Conservation (phyloP, 495 filamentous ascomycete genomes). For the Penicillium parvum region DNA sequence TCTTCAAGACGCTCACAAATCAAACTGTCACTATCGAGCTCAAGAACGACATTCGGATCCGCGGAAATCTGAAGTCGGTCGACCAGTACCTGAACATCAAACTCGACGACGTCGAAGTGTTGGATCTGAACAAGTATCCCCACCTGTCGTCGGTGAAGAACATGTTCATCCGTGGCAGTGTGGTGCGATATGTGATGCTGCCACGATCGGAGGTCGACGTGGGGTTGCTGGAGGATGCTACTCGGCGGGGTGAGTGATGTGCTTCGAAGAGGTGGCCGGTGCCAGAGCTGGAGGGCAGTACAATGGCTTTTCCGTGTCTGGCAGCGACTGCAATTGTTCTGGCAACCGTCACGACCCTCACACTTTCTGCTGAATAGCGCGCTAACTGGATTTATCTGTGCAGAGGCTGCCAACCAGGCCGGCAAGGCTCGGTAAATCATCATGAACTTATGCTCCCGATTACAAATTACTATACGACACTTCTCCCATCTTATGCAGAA, state of each 20-base stretch:
- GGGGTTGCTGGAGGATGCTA: conserved; percentile 90
- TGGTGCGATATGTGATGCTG: conserved; percentile 92
- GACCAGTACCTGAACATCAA: conserved; percentile 99
- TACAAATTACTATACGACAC: no score
- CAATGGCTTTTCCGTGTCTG: no score
- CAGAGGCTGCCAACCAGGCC: conserved; percentile 52
- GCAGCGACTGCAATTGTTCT: no score
- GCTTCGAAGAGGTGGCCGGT: neutral
- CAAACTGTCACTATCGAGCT: conserved; percentile 95
- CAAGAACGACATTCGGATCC: conserved; percentile 97
- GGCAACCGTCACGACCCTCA: neutral
- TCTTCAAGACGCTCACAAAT: conserved; percentile 99
- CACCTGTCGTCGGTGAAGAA: conserved; percentile 95
- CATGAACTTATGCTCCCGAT: conserved; percentile 9
- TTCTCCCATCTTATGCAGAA: no score
- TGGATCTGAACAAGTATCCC: conserved; percentile 88
- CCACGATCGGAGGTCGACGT: conserved; percentile 85
- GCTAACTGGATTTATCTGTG: conserved; percentile 9
- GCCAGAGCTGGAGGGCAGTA: no score
- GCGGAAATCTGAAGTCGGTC: conserved; percentile 89
- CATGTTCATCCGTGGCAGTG: conserved; percentile 94
- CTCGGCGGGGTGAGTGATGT: conserved; percentile 70
- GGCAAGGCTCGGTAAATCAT: conserved; percentile 41
- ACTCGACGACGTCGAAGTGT: conserved; percentile 85
- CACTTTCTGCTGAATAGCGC: neutral